Percentiles rank a stretch among this genome's conserved stretches.
Conservation (phyloP, 208 protist species). For the Wallacemonas sp. region DNA sequence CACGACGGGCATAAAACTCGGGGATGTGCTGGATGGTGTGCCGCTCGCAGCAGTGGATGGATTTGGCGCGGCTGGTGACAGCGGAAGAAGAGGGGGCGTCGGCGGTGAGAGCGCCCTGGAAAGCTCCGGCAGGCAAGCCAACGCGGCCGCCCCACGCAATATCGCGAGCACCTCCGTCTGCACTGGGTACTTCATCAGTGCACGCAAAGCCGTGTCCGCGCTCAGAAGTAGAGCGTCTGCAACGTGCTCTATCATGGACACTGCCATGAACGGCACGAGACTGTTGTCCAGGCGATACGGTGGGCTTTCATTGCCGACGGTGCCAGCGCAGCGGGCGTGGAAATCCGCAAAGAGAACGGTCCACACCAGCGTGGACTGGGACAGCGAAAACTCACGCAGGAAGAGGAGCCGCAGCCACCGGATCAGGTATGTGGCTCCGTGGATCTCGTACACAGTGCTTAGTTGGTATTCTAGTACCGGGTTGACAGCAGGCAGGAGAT, state of each 20-base stretch:
- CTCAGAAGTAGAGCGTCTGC: constrained; percentile 31
- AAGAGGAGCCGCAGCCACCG: constrained; percentile 90
- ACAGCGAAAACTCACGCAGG: constrained; percentile 80
- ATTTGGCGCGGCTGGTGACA: constrained; percentile 12
- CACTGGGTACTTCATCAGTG: constrained; percentile 86
- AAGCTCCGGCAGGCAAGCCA: background rate
- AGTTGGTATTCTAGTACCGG: constrained; percentile 54
- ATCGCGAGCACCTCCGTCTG: constrained; percentile 41
- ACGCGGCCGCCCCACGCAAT: constrained; percentile 2
- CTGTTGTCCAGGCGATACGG: constrained; percentile 44
- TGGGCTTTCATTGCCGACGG: too few species aligned
- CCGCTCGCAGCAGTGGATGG: constrained; percentile 8
- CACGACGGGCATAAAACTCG: too few species aligned
- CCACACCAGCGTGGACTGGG: constrained; percentile 68
- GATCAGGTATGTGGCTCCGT: constrained; percentile 78
- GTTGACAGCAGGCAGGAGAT: constrained; percentile 56
- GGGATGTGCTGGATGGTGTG: too few species aligned
- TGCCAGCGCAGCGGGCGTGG: constrained; percentile 10
- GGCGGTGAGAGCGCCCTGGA: background rate
- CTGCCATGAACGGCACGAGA: constrained; percentile 48
- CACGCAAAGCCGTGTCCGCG: constrained; percentile 35
- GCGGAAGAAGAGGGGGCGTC: constrained; percentile 4
- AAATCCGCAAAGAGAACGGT: constrained; percentile 73
- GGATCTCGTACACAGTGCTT: constrained; percentile 62
- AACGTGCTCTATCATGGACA: constrained; percentile 59